phyloP scores from a whole-genome alignment of 139 green algal genomes.

The Desmodesmus armatus region DNA sequence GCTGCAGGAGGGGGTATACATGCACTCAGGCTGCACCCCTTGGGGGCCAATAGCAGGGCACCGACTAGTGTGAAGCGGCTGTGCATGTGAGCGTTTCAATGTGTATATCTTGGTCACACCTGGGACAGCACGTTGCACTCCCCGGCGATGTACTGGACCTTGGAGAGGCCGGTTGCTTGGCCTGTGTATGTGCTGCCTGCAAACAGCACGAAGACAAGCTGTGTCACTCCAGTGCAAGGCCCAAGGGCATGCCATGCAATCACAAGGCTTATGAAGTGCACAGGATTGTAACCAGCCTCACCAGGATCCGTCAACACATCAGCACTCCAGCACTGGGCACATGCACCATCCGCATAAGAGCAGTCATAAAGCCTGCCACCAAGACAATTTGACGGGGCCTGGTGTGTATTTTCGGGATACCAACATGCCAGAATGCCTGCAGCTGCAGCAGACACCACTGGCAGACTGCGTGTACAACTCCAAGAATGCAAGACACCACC shows the following conservation, averaged over 20 bases:
- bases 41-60: background rate
- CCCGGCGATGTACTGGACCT: constrained; percentile 29
- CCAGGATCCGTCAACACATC: background rate
- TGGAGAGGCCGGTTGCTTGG: constrained; percentile 6
- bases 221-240: background rate
- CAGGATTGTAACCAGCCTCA: background rate
- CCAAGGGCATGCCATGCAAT: background rate
- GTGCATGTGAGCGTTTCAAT: background rate
- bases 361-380: background rate
- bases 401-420: background rate
- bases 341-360: background rate
- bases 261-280: background rate
- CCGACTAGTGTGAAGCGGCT: background rate
- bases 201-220: background rate
- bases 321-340: background rate
- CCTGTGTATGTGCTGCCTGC: constrained; percentile 29
- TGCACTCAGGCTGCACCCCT: no score
- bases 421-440: background rate
- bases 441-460: background rate
- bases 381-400: no score
- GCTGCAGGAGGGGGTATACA: background rate
- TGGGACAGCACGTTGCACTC: background rate
- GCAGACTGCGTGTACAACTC: background rate
- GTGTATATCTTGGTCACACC: background rate
- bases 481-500: background rate